Evolutionary conservation across 306 rosid species (phyloP), one percentile per base, ranked within the genome.

Genomic region (Coriaria nepalensis): DNA sequence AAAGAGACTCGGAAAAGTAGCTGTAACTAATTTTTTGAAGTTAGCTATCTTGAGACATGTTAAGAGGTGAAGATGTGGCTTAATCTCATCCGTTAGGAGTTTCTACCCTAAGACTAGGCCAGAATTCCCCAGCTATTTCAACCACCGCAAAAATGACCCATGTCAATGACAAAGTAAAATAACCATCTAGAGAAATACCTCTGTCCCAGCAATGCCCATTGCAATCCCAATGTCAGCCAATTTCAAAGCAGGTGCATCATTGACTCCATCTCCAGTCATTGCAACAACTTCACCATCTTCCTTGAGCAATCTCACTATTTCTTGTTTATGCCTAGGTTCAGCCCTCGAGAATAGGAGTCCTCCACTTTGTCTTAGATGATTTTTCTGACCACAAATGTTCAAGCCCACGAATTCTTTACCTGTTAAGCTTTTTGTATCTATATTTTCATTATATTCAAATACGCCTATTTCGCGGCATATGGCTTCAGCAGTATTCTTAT

Each of bases 311-410:
- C 77, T 76, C 69, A 86, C 95, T 45, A 86, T 86, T 50, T 76
- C 95, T 71, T 84, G 97, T 70, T 88, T 84, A 69, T 84, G 97
- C 53, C 74, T 71, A 33, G 97, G 97, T 71, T 90, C 95, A 52
- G 97, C 97, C 74, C 95, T 81, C n/a, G 97, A 90, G 73, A 90
- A 90, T 63, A 90, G 65, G 51, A 90, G 85, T 34, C 95, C 86
- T 5, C 92, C 81, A 56, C 37, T 60, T 67, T 81, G 94, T 56
- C 74, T 67, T 59, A 90, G 61, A 71, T 68, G 59, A 42, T 57
- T 49, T 60, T 74, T 81, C 50, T 77, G 79, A 47, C 72, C 77
- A 48, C 4, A 65, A 55, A 62, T 67, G 13, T 73, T 73, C 77
- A 81, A 68, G 60, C 72, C 76, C 72, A 81, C 70, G 72, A 84